Conservation (phyloP, 768 basidiomycete species). For the Panellus pusillus region DNA sequence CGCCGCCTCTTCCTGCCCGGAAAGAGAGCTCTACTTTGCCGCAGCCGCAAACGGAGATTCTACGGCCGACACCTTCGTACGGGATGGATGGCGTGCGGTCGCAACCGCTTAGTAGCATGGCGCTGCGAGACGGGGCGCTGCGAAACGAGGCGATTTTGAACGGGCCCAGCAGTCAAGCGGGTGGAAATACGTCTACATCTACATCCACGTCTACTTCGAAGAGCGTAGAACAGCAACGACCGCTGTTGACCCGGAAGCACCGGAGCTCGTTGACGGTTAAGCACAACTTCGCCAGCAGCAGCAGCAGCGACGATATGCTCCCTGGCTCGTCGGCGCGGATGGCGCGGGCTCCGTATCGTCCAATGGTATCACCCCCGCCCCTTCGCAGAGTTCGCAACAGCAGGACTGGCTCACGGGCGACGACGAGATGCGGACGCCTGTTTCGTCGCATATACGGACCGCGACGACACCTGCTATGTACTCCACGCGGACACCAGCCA, state of each 20-base stretch:
- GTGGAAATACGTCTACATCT: conserved; percentile 6
- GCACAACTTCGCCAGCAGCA: conserved; percentile 24
- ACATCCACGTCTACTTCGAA: conserved; percentile 1
- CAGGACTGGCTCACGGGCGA: conserved; percentile 78
- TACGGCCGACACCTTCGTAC: conserved; percentile 24
- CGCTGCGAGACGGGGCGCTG: conserved; percentile 43
- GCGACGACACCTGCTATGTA: conserved; percentile 18
- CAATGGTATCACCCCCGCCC: conserved; percentile 8
- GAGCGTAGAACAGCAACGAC: conserved; percentile 29
- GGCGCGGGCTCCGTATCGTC: conserved; percentile 1
- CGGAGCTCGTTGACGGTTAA: conserved; percentile 49
- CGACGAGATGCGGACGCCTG: conserved; percentile 29
- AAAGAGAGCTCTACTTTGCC: not conserved
- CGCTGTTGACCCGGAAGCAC: conserved; percentile 51
- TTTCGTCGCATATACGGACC: conserved; percentile 13
- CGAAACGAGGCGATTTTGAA: no score
- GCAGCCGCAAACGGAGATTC: conserved; percentile 12
- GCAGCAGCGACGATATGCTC: conserved; percentile 1
- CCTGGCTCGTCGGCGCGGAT: not conserved
- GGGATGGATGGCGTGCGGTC: conserved; percentile 47
- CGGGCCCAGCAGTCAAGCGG: not conserved
- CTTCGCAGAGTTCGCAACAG: conserved; percentile 29
- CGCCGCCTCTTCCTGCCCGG: conserved; percentile 6
- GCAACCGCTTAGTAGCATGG: conserved; percentile 54
- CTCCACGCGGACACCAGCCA: not conserved